Base-by-base conservation (phyloP, 306 rosid genomes). In the Lathyrus aphaca region DNA sequence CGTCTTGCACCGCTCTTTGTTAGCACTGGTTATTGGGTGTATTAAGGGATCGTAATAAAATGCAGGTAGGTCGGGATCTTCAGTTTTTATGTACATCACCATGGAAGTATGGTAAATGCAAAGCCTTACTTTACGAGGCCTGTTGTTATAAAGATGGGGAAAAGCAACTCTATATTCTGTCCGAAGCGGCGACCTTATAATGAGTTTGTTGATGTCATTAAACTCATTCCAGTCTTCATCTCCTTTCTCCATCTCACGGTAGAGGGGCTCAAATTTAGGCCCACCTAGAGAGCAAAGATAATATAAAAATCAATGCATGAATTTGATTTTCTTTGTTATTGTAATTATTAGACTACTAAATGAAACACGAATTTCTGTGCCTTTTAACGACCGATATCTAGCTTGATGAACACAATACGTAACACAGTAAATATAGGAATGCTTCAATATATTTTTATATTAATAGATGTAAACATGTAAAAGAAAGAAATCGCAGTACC, bases 141-240 rank as follows among this genome's bases (percentile, higher is more conserved):
- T 84, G 73, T 94, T 94, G 88, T 94, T 94, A 82, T 94, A 94
- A 38, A 94, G 99, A 78, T 94, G 99, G 71, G 99, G 97, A 73
- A 94, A 94, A 69, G 99, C 99, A 74, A 94, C 87, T 75, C 97
- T 85, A 75, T 94, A 94, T 79, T 94, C 99, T 15, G 99, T 94
- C 76, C 99, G 89, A 45, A 94, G 92, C 72, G 99, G 99, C 8
- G 99, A 94, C 83, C 99, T 92, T 59, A 94, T 94, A 77, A 94
- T 94, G 73, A 94, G 99, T 64, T 94, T 94, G 84, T 94, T 94
- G 51, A 94, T 94, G 84, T 94, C 99, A 82, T 94, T 94, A 72
- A 94, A 94, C 89, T 94, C 99, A 75, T 94, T 94, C 99, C 99
- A 94, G 72, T 94, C 99, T 80, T 91, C 99, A 66, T 94, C 99